Evolutionary conservation across 1,284 basidiomycete species (phyloP).

Genomic region (Salmacisia buchloeana): DNA sequence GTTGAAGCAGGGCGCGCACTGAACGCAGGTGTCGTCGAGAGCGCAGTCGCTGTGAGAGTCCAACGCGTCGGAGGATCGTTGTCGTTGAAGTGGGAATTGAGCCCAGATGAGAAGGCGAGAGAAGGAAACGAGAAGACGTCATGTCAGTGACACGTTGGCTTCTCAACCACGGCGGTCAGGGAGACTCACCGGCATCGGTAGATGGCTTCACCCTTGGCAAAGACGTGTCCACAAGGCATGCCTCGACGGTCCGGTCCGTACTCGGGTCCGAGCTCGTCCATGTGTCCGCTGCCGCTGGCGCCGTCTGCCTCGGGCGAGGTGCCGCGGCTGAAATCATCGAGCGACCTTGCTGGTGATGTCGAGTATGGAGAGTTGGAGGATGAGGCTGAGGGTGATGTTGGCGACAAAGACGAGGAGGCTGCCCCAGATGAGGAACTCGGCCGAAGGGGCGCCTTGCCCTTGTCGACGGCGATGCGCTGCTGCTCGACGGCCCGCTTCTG

Average conservation of each 20-base stretch:
- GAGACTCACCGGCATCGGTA: slow-evolving; percentile 42
- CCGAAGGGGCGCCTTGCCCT: slow-evolving; percentile 26
- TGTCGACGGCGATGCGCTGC: slow-evolving; percentile 20
- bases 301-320: neutral
- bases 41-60: slow-evolving; percentile 33
- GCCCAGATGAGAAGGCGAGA: neutral
- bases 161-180: neutral
- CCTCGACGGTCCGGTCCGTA: slow-evolving; percentile 42
- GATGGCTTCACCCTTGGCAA: slow-evolving; percentile 49
- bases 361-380: slow-evolving; percentile 4
- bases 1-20: slow-evolving; percentile 47
- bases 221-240: slow-evolving; percentile 50
- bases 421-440: slow-evolving; percentile 9
- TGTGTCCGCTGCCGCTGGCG: neutral
- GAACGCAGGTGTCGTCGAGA: slow-evolving; percentile 48
- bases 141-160: neutral
- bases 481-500: slow-evolving; percentile 25
- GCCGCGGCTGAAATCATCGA: slow-evolving; percentile 17
- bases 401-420: slow-evolving; percentile 8
- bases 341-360: slow-evolving; percentile 14
- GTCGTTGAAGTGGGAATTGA: neutral
- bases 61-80: neutral
- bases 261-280: slow-evolving; percentile 29
- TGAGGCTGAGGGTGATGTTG: slow-evolving; percentile 2
- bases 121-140: neutral